Base-by-base conservation (phyloP, 768 basidiomycete species). In the Suillus fuscotomentosus region DNA sequence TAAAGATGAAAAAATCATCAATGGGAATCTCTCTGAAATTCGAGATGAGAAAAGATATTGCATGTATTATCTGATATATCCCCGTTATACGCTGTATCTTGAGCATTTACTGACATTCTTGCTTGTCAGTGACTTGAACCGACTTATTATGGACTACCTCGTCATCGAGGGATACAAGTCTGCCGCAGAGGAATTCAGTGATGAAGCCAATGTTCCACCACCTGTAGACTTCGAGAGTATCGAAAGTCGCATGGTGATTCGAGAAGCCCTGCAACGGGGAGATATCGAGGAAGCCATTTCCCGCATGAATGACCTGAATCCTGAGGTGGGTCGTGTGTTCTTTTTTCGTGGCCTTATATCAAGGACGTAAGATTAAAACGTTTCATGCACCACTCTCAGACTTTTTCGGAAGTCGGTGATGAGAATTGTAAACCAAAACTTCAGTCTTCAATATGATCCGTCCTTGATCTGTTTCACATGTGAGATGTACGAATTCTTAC, bases 11-110 rank as follows among this genome's bases (percentile, higher is more conserved):
- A 31, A 80, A 79, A 84, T 59, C 76, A 81, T 73, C 76, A 89
- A 83, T 98, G 96, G 97, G 97, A 99, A 99, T 99, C 97, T 99
- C 97, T 95, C 97, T 90, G 95, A 94, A 77, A 77, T 74, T 61
- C 68, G 81, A 88, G 90, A 89, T 82, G 88, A 91, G 83, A 70
- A 72, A 79, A 84, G 83, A 83, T 75, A 81, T 86, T 88, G 88
- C 88, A 92, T 92, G 87, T 89, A 90, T 91, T 92, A 91, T 90
- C 94, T 93, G 92, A 94, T 69, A 48, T 67, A 43, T 63, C 55
- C 27, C 72, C 75, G 72, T 75, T 71, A 20, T 27, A 20, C 77
- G 62, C 64, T 67, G 57, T 69, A 70, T 71, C 43, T 63, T 53
- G 47, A 61, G 63, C 14, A 66, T 53, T 51, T 59, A 31, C 65